A percentile compares a stretch with the other conserved stretches of the same genome.
Evolutionary conservation across 805 yeast species (phyloP).

Genomic region (Tetrapisispora arboricola): DNA sequence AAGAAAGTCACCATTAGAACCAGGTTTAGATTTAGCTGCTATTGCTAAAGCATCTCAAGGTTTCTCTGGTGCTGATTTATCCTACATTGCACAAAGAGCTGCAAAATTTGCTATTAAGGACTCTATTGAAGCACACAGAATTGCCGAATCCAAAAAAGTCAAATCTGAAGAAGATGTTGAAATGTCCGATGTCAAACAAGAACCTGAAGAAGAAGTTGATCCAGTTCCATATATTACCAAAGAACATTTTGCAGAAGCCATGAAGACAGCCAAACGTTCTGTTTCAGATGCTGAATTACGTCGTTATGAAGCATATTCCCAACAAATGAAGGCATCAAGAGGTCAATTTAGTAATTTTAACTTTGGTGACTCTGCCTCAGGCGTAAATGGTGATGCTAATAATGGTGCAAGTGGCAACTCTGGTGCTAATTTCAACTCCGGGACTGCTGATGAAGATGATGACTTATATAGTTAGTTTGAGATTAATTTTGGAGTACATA

Average conservation of each 20-base stretch:
- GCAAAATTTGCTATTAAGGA: constrained; percentile 98
- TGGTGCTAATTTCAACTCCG: constrained; percentile 37
- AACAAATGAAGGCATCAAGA: constrained; percentile 90
- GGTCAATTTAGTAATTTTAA: constrained; percentile 89
- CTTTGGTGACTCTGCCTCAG: constrained; percentile 48
- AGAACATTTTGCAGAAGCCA: constrained; percentile 95
- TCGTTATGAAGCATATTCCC: constrained; percentile 97
- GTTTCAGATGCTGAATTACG: constrained; percentile 96
- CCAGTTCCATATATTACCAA: constrained; percentile 93
- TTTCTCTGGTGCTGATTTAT: constrained; percentile 97
- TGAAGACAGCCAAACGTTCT: constrained; percentile 98
- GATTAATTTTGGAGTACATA: constrained; percentile 1
- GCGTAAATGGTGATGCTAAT: constrained; percentile 41
- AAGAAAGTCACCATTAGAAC: constrained; percentile 97
- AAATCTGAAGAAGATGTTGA: constrained; percentile 41
- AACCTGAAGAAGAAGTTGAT: constrained; percentile 46
- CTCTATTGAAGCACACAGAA: constrained; percentile 74
- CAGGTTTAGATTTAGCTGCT: constrained; percentile 79
- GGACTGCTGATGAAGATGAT: constrained; percentile 46
- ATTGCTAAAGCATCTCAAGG: constrained; percentile 95
- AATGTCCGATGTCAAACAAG: constrained; percentile 30
- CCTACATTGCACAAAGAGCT: constrained; percentile 94
- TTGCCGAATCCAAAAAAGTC: constrained; percentile 37
- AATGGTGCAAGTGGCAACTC: constrained; percentile 20
- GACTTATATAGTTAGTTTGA: constrained; percentile 45